Conservation (phyloP, 495 filamentous ascomycete genomes). For the Penicillium verhagenii region DNA sequence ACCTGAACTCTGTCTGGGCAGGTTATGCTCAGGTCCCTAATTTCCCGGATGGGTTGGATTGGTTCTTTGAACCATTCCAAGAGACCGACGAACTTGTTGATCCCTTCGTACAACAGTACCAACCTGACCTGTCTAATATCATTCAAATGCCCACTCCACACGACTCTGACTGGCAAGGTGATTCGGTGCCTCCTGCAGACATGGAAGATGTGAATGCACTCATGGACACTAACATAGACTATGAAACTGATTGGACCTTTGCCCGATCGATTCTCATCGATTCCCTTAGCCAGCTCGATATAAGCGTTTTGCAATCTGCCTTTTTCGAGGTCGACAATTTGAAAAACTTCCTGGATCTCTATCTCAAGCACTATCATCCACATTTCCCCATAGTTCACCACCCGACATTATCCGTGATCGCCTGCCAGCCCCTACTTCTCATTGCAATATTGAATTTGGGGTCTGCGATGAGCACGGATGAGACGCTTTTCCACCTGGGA, state of each 20-base stretch:
- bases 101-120: too few species aligned
- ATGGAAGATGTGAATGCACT: background rate
- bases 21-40: too few species aligned
- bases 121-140: too few species aligned
- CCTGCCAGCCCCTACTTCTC: background rate
- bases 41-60: background rate
- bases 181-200: background rate
- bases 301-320: background rate
- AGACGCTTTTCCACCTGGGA: background rate
- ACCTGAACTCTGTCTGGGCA: too few species aligned
- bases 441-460: background rate
- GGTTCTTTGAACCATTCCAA: background rate
- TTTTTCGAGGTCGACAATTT: conserved; percentile 8
- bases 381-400: conserved; percentile 20
- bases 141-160: too few species aligned
- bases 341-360: conserved; percentile 8
- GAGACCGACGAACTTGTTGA: too few species aligned
- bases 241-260: background rate
- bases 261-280: background rate
- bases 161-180: background rate
- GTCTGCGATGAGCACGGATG: background rate
- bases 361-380: conserved; percentile 19
- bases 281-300: background rate
- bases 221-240: background rate
- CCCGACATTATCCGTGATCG: background rate